These are phyloP conservation scores for Globisporangium viniferum DNA, from an alignment of 352 stramenopile species.

Conservation along the genomic window DNA sequence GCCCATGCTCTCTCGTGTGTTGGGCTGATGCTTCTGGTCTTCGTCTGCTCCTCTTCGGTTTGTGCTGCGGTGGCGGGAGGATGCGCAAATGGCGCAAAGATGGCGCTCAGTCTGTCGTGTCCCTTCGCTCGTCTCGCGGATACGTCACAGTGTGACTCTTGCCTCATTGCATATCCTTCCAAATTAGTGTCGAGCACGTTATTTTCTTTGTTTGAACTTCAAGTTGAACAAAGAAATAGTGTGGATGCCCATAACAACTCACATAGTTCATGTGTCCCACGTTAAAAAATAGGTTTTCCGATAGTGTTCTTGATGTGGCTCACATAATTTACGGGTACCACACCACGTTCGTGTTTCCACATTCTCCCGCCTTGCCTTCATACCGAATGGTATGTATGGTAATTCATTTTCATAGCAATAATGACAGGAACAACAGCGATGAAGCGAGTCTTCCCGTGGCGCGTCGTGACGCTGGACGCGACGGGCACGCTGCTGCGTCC, in stretches of 20 bases:
- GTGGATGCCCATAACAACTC: neutral
- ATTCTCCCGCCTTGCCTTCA: no score
- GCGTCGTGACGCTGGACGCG: conserved; percentile 62
- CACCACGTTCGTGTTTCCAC: no score
- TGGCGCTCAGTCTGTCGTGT: neutral
- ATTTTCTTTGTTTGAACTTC: neutral
- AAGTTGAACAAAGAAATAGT: no score
- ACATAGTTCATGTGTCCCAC: neutral
- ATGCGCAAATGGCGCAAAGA: neutral
- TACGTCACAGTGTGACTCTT: neutral
- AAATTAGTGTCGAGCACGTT: neutral
- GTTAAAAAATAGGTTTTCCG: neutral
- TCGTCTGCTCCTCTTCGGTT: neutral
- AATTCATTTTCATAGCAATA: neutral
- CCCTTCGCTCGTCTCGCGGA: neutral
- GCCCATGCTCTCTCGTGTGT: neutral
- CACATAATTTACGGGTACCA: no score
- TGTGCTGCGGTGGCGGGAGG: neutral
- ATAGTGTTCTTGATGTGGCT: no score
- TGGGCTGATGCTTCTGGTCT: neutral
- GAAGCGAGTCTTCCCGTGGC: conserved; percentile 16
- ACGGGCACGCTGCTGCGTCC: conserved; percentile 68
- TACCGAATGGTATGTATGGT: no score
- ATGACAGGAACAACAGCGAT: neutral
- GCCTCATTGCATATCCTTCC: neutral